Percentiles rank a stretch among this genome's conserved stretches.
phyloP scores from a whole-genome alignment of 2,329 filamentous ascomycete genomes.

The Fusarium coffeatum region DNA sequence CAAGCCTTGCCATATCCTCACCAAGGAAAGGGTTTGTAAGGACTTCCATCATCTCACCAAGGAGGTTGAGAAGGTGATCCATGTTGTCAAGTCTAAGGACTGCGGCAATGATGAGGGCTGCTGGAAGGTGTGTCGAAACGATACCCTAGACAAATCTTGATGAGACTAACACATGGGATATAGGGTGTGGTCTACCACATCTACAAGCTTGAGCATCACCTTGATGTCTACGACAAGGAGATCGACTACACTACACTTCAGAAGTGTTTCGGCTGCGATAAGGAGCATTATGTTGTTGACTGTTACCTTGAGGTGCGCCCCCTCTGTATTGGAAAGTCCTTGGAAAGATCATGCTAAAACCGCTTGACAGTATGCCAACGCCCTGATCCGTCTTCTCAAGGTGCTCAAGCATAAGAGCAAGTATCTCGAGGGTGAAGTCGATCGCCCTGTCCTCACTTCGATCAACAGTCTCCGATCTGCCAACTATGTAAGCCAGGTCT shows the following conservation, averaged over 20 bases:
- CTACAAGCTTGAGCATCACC: constrained; percentile 45
- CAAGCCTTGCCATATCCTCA: constrained; percentile 35
- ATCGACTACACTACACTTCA: constrained; percentile 45
- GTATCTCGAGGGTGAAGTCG: constrained; percentile 45
- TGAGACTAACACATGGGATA: constrained; percentile 16
- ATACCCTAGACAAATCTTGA: too few species aligned
- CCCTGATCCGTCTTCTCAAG: constrained; percentile 45
- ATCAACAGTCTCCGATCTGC: constrained; percentile 47
- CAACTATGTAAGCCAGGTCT: constrained; percentile 37
- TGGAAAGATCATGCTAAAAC: background rate
- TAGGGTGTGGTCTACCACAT: constrained; percentile 41
- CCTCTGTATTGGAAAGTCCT: background rate
- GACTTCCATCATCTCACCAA: constrained; percentile 42
- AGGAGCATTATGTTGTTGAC: constrained; percentile 45
- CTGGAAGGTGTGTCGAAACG: constrained; percentile 39
- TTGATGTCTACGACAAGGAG: constrained; percentile 45
- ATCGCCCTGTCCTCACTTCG: constrained; percentile 45
- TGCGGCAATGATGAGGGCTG: constrained; percentile 38
- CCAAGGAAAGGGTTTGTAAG: constrained; percentile 39
- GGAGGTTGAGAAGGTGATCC: constrained; percentile 40
- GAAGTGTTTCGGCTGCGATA: constrained; percentile 40
- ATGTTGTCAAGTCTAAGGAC: constrained; percentile 31
- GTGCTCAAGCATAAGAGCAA: constrained; percentile 43
- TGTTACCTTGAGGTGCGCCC: constrained; percentile 43
- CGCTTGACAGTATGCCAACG: constrained; percentile 44